Evolutionary conservation across 2,329 filamentous ascomycete species (phyloP), one percentile per base, ranked within the genome.

Genomic region (Penicillium sp.): DNA sequence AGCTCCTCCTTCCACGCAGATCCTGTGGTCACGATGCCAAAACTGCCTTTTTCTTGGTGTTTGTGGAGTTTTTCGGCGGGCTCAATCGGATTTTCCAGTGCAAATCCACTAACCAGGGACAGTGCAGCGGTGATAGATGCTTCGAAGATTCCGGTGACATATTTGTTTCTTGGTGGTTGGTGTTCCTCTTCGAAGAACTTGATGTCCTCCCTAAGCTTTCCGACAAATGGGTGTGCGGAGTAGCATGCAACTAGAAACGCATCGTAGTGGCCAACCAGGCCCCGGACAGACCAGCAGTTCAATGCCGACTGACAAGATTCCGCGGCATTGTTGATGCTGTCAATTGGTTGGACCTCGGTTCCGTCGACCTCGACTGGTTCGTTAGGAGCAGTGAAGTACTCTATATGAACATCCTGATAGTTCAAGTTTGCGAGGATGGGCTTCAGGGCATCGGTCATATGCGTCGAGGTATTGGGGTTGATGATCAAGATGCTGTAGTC

Each of bases 11-110:
- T 88, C 93, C 92, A 97, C 59, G 88, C 89, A 53, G 84, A 83
- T 0, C 92, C 92, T 0, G 93, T 97, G 5, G 88, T 93, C 5
- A 97, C 88, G 58, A 97, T 94, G 2, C 92, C 93, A 79, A 94
- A 97, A 62, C 69, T 47, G 61, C 74, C 52, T 64, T 67, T 24
- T 52, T 68, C 40, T 80, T 75, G 22, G 81, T 72, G 1, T 64
- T 70, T 64, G 27, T 67, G 62, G 7, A 69, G 62, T 5, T 54
- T 58, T 24, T 49, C 49, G 21, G 40, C 21, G 21, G 41, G 40
- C 7, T 53, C 31, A n/a, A 45, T 34, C n/a, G 63, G 59, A n/a
- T 46, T 55, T 10, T 55, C 51, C n/a, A 72, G 59, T 14, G 67
- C 55, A 44, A 72, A 72, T 14, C 75, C 74, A 51, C 77, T 75